These are phyloP conservation scores for Botrytis elliptica DNA, from an alignment of 2,329 filamentous ascomycete species.

Conservation along the genomic window DNA sequence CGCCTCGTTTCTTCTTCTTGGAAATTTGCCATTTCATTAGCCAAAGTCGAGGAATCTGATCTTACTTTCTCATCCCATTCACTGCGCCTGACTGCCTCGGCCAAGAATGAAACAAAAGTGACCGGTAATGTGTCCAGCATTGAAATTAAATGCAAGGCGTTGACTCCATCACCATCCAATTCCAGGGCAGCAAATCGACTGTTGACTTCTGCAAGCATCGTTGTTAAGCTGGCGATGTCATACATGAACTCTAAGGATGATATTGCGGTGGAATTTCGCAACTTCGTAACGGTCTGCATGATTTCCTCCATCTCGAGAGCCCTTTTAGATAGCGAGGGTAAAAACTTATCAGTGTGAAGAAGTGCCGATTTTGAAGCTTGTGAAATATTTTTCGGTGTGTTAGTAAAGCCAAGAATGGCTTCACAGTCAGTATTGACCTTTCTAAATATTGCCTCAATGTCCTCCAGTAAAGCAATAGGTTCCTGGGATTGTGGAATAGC, in stretches of 20 bases:
- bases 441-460: constrained; percentile 80
- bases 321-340: constrained; percentile 57
- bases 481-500: constrained; percentile 60
- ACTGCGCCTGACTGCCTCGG: constrained; percentile 79
- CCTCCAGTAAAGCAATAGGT: constrained; percentile 68
- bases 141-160: constrained; percentile 77
- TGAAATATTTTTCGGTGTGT: constrained; percentile 62
- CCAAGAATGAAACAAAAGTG: constrained; percentile 84
- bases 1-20: constrained; percentile 91
- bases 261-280: constrained; percentile 65
- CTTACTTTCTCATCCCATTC: constrained; percentile 94
- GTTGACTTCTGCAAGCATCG: constrained; percentile 69
- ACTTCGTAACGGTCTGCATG: constrained; percentile 57
- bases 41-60: constrained; percentile 78
- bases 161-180: constrained; percentile 70
- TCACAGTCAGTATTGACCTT: constrained; percentile 88
- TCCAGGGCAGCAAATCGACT: constrained; percentile 69
- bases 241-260: constrained; percentile 75
- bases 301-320: constrained; percentile 61
- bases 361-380: constrained; percentile 64
- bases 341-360: constrained; percentile 60
- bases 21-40: constrained; percentile 88
- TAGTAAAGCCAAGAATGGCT: constrained; percentile 67
- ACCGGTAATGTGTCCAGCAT: constrained; percentile 80
- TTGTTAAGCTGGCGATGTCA: constrained; percentile 76